Base-by-base conservation (phyloP, 371 early-diverging fungal species). In the Mucor irregularis region DNA sequence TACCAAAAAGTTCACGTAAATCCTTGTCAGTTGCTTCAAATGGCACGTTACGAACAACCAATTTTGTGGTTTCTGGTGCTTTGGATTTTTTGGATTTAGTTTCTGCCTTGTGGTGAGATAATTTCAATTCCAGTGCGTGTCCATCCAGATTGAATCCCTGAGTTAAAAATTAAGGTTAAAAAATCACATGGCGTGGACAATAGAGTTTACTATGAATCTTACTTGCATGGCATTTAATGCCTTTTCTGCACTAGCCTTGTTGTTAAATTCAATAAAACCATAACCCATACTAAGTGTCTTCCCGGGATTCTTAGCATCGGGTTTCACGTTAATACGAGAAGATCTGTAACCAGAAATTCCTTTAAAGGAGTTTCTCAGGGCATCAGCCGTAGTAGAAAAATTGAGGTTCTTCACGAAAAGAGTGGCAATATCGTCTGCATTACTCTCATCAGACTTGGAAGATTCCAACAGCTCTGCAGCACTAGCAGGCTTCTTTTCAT, bases 21-120 rank as follows among this genome's bases (percentile, higher is more conserved):
- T 99, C 99, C 69, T 90, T 90, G 65, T 91, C 88, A 17, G 98
- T 94, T 9, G 99, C 98, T 79, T 99, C 98, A 73, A 99, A 99
- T 37, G 99, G 98, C 47, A 99, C 84, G 79, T 99, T 99, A 56
- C 96, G 95, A 24, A 99, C 88, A 22, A 99, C 78, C 49, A 99
- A 72, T 71, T 99, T 99, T 40, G 91, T 91, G 25, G 71, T 73
- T 28, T 73, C 81, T 21, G 73, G 68, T 55, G 66, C 53, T 30
- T 55, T 66, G 3, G 68, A 37, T 31, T 57, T 64, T 58, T 74
- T 76, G 8, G 74, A 53, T 10, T 57, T 64, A 8, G 64, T 35
- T 10, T 49, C 62, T n/a, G 78, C 58, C 11, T 64, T 69, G 24
- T 78, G 83, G 53, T 90, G 85, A 22, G 94, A 94, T 58, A 94